phyloP scores from a whole-genome alignment of 345 rosid species.

The Acer campestre region DNA sequence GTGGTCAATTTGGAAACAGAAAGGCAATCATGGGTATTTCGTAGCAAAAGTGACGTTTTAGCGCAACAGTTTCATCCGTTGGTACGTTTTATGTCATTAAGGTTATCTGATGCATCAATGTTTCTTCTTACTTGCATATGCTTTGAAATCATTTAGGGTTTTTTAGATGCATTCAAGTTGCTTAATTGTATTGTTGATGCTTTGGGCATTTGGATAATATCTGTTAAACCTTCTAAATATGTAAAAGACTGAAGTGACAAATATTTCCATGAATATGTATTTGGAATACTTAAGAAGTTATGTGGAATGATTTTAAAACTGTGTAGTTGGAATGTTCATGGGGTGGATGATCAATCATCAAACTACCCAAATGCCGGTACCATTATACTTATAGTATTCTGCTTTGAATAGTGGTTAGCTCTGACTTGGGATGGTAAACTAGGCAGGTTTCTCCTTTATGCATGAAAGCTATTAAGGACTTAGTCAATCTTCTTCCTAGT shows the following conservation, averaged over 20 bases:
- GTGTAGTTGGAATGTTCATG: neutral
- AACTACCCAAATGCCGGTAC: neutral
- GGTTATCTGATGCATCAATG: neutral
- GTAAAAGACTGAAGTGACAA: neutral
- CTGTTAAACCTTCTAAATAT: neutral
- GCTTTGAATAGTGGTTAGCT: neutral
- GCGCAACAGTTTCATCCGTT: conserved; percentile 64
- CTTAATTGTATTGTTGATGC: neutral
- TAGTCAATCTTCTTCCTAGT: neutral
- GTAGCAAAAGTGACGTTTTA: conserved; percentile 74
- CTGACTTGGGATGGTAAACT: neutral
- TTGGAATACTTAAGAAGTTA: neutral
- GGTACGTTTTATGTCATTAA: conserved; percentile 40
- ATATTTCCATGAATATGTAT: neutral
- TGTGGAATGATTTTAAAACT: neutral
- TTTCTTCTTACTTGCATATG: conserved; percentile 10
- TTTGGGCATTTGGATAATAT: neutral
- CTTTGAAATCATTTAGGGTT: conserved; percentile 3
- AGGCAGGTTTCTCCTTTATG: neutral
- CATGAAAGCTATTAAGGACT: neutral
- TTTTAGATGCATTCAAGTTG: conserved; percentile 8
- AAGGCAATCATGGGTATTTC: conserved; percentile 55
- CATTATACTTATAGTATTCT: neutral
- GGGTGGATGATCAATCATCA: neutral
- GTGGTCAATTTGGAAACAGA: conserved; percentile 72